A percentile compares a stretch with the other conserved stretches of the same genome.
Conservation (phyloP, 257 asterid genomes). For the Solanum tarapatanum region DNA sequence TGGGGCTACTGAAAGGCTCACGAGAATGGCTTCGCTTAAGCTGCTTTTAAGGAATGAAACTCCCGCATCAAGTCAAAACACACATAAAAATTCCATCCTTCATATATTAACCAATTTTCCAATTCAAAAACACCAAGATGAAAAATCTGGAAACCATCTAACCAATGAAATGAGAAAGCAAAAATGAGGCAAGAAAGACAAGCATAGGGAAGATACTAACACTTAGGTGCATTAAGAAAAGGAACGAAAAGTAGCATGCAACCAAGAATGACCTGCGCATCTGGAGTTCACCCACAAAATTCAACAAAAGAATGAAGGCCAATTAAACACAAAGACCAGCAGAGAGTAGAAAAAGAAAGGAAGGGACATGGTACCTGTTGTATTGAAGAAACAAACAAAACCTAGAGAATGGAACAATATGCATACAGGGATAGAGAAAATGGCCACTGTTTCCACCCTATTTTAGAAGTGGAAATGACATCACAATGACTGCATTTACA, state of each 20-base stretch:
- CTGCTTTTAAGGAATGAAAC: neutral
- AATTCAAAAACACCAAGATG: neutral
- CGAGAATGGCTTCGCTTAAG: neutral
- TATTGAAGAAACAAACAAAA: neutral
- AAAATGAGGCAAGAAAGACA: neutral
- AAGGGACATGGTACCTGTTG: neutral
- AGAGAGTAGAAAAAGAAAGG: neutral
- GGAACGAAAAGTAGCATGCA: neutral
- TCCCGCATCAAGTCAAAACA: neutral
- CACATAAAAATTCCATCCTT: neutral
- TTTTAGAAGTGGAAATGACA: neutral
- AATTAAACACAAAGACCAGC: neutral
- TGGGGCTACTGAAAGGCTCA: neutral
- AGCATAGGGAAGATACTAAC: neutral
- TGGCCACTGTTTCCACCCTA: neutral
- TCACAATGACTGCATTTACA: neutral
- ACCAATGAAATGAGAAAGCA: neutral
- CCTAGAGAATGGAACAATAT: neutral
- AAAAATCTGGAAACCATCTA: slow-evolving; percentile 1
- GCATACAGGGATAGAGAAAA: neutral
- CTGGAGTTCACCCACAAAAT: neutral
- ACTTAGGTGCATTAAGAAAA: neutral
- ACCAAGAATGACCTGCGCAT: neutral
- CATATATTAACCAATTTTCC: neutral
- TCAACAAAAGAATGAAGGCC: neutral